Base-by-base conservation (phyloP, 805 yeast species). In the Lipomyces japonicus region DNA sequence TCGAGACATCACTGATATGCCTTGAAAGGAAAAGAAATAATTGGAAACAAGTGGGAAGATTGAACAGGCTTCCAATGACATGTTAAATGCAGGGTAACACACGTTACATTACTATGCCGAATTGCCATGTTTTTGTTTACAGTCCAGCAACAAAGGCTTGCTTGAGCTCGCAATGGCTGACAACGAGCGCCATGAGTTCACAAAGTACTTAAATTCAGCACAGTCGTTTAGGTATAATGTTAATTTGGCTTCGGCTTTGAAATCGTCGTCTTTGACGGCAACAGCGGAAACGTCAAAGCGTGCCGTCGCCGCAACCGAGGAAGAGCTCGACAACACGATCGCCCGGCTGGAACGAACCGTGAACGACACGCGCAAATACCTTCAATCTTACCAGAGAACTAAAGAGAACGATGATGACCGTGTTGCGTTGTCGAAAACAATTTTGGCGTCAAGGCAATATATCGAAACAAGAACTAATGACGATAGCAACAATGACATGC, bases 1-100 rank as follows among this genome's bases (percentile, higher is more conserved):
- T 37, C 60, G 51, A 25, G 57, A 51, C 6, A 50, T 34, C 56
- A 51, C 48, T 24, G 3, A 7, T 6, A 16, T 34, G n/a, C 2
- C 6, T 39, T 19, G 6, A 31, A 22, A 7, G 7, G 3, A n/a
- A 16, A 26, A 42, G 24, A n/a, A 31, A 3, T 40, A 9, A 14
- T 26, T 18, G 39, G 32, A 42, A 22, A 18, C n/a, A n/a, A n/a
- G 16, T n/a, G 32, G 30, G 12, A 23, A 9, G 37, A 22, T 14
- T 4, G 42, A 34, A 16, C n/a, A n/a, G 14, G n/a, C 18, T 26
- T 5, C 12, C 35, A 28, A 19, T n/a, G 25, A 30, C 28, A 25
- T 25, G 28, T 14, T 14, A 39, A n/a, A n/a, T n/a, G n/a, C n/a
- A n/a, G 9, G 51, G 42, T 14, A 12, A 42, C 12, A 42, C 46